These are phyloP conservation scores for Globisporangium echinulatum DNA, from an alignment of 352 stramenopile genomes.

Conservation along the genomic window DNA sequence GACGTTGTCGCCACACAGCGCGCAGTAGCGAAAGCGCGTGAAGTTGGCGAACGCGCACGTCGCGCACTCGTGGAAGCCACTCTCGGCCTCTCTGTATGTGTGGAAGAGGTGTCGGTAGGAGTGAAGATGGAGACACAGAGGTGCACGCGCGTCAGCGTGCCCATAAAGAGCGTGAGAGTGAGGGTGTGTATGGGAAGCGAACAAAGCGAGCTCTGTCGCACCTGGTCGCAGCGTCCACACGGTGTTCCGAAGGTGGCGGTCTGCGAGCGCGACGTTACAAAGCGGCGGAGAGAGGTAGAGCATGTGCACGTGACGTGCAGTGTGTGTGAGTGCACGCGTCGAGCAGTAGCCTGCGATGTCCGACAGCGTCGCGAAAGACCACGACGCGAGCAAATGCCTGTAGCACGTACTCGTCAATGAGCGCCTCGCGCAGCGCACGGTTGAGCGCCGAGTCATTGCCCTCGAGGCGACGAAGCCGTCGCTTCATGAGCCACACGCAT, in stretches of 20 bases:
- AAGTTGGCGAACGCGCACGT: constrained; percentile 5
- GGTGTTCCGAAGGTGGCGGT: constrained; percentile 2
- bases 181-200: no score
- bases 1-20: constrained; percentile 5
- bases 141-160: no score
- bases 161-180: no score
- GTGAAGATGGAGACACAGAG: no score
- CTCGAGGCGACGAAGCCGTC: constrained; percentile 2
- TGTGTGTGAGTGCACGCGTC: no score
- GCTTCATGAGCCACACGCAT: constrained; percentile 8
- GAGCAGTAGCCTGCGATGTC: no score
- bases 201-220: not conserved
- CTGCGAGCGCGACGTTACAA: not conserved
- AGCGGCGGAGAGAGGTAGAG: not conserved
- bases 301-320: no score
- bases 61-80: constrained; percentile 1
- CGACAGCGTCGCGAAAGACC: not conserved
- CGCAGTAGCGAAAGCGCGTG: constrained; percentile 4
- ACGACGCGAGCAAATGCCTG: not conserved
- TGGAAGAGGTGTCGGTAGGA: not conserved
- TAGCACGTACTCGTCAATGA: constrained; percentile 4
- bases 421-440: constrained; percentile 4
- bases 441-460: not conserved
- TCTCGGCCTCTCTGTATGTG: constrained; percentile 4
- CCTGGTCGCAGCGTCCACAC: constrained; percentile 4